Percentiles rank a stretch among this genome's conserved stretches.
phyloP scores from a whole-genome alignment of 2,329 filamentous ascomycete species.

The Nannizziopsis arthrosporioides region DNA sequence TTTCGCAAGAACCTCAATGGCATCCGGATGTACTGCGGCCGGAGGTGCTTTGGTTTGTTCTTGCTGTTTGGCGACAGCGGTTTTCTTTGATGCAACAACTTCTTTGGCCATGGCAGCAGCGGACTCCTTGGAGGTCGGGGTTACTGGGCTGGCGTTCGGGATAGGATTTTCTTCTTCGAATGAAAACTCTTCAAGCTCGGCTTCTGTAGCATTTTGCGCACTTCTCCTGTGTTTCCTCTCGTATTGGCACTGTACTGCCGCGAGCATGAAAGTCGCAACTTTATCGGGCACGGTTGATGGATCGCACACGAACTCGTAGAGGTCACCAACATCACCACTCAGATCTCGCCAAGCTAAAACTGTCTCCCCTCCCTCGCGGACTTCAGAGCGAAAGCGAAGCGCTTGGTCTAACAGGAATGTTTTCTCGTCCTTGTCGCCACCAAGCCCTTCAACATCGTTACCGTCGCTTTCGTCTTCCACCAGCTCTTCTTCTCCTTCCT shows the following conservation, averaged over 20 bases:
- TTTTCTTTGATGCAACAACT: slow-evolving; percentile 32
- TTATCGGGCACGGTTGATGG: slow-evolving; percentile 55
- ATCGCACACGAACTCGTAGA: slow-evolving; percentile 98
- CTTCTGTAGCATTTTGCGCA: slow-evolving; percentile 65
- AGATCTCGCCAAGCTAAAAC: slow-evolving; percentile 91
- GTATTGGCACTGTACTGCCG: slow-evolving; percentile 90
- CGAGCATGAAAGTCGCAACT: slow-evolving; percentile 66
- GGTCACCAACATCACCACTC: slow-evolving; percentile 81
- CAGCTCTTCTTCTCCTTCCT: slow-evolving; percentile 91
- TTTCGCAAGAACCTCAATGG: slow-evolving; percentile 59
- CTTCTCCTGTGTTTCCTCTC: slow-evolving; percentile 83
- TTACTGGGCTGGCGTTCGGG: slow-evolving; percentile 45
- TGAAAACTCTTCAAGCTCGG: slow-evolving; percentile 70
- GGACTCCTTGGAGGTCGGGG: slow-evolving; percentile 32
- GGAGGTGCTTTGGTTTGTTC: slow-evolving; percentile 50
- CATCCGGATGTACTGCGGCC: slow-evolving; percentile 51
- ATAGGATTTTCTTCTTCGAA: slow-evolving; percentile 55
- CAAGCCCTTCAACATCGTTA: slow-evolving; percentile 59
- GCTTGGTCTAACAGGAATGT: slow-evolving; percentile 90
- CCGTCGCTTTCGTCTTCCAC: slow-evolving; percentile 84
- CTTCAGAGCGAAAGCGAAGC: slow-evolving; percentile 74
- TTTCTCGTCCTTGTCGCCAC: slow-evolving; percentile 84
- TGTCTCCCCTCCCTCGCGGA: slow-evolving; percentile 66
- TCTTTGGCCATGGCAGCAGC: slow-evolving; percentile 36
- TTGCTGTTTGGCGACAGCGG: slow-evolving; percentile 30